Conservation (phyloP, 306 rosid species). For the Hippophae tibetana region DNA sequence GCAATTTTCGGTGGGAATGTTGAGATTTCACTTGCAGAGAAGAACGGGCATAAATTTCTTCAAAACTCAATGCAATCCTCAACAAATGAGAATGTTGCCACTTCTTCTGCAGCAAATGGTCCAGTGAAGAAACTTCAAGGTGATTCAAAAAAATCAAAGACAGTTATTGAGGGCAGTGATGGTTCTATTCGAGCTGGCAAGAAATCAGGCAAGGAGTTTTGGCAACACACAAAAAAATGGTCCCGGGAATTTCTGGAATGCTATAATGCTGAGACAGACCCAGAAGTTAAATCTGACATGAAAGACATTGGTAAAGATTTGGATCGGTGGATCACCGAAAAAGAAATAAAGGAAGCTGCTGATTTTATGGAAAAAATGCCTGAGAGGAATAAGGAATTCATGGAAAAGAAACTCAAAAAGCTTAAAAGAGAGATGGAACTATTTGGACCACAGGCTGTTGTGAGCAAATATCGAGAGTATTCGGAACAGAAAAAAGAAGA, state of each 20-base stretch:
- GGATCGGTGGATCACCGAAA: slow-evolving; percentile 88
- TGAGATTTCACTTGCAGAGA: slow-evolving; percentile 26
- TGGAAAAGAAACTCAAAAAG: slow-evolving; percentile 75
- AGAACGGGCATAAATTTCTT: slow-evolving; percentile 29
- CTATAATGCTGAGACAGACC: slow-evolving; percentile 79
- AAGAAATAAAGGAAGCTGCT: slow-evolving; percentile 81
- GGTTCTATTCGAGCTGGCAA: slow-evolving; percentile 78
- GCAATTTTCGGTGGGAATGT: slow-evolving; percentile 26
- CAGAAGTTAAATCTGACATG: slow-evolving; percentile 70
- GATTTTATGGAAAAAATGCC: slow-evolving; percentile 59
- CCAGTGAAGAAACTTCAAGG: slow-evolving; percentile 14
- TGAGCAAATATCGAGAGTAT: slow-evolving; percentile 84
- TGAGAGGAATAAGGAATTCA: slow-evolving; percentile 43
- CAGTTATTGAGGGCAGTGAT: slow-evolving; percentile 77
- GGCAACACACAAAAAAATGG: slow-evolving; percentile 99
- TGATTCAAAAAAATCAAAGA: slow-evolving; percentile 36
- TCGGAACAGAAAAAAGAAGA: slow-evolving; percentile 69
- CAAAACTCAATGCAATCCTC: slow-evolving; percentile 33
- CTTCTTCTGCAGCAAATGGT: slow-evolving; percentile 20
- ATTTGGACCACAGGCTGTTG: slow-evolving; percentile 94
- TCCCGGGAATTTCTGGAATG: slow-evolving; percentile 73
- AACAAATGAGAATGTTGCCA: slow-evolving; percentile 21
- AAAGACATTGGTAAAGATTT: slow-evolving; percentile 75
- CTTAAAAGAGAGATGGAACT: slow-evolving; percentile 90
- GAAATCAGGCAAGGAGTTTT: slow-evolving; percentile 84